These are phyloP conservation scores for Theobroma cacao DNA, from an alignment of 345 rosid species.

Conservation along the genomic window DNA sequence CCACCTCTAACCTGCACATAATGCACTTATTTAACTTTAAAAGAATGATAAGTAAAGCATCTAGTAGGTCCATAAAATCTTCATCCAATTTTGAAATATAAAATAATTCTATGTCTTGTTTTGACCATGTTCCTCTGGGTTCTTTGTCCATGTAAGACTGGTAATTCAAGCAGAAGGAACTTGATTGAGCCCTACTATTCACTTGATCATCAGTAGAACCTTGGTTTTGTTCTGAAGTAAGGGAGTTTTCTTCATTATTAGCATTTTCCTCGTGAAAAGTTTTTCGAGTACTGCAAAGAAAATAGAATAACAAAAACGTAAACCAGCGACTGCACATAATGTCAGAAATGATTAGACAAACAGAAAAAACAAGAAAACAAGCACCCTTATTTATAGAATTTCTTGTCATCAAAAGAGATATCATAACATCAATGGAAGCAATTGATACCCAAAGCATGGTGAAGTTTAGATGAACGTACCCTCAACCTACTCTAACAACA, in stretches of 20 bases:
- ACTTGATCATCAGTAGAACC: slow-evolving; percentile 21
- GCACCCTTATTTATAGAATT: background rate
- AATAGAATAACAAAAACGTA: slow-evolving; percentile 4
- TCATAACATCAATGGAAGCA: background rate
- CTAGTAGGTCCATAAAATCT: background rate
- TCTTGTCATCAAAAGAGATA: background rate
- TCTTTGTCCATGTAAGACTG: too few species aligned
- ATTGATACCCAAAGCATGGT: background rate
- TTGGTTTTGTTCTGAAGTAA: slow-evolving; percentile 32
- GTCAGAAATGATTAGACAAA: background rate
- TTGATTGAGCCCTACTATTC: slow-evolving; percentile 16
- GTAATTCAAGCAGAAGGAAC: slow-evolving; percentile 30
- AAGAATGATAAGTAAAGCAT: slow-evolving; percentile 2
- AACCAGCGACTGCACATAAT: slow-evolving; percentile 5
- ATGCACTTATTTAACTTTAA: slow-evolving; percentile 16
- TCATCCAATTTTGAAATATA: slow-evolving; percentile 9
- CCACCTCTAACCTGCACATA: slow-evolving; percentile 87
- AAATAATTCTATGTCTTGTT: slow-evolving; percentile 60
- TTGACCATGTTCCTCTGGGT: slow-evolving; percentile 74
- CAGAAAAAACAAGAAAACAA: too few species aligned
- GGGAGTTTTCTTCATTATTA: slow-evolving; percentile 33
- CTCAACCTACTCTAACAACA: too few species aligned
- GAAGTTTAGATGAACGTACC: too few species aligned
- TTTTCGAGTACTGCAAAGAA: slow-evolving; percentile 36
- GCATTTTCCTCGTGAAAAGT: slow-evolving; percentile 33